Percentiles rank a stretch among this genome's conserved stretches.
Evolutionary conservation across 1,139 yeast species (phyloP).

Genomic region (Yamadazyma kanchanaburiensis): DNA sequence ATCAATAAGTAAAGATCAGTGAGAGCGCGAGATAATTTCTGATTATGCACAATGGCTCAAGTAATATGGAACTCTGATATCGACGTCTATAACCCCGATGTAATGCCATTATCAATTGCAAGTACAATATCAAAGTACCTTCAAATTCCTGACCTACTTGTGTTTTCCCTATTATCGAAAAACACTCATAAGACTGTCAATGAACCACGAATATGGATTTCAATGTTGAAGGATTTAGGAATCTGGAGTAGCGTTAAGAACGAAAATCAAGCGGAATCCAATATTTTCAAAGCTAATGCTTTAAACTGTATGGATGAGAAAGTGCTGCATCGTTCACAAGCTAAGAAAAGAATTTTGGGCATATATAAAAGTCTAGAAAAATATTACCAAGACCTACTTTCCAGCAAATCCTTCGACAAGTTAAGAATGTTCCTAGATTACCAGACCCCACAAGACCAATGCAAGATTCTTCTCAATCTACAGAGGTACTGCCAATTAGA

Average conservation of each 20-base stretch:
- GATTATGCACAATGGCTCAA: slow-evolving; percentile 30
- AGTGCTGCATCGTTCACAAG: slow-evolving; percentile 38
- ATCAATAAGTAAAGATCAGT: not conserved
- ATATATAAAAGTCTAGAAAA: slow-evolving; percentile 42
- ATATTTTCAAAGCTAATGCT: slow-evolving; percentile 19
- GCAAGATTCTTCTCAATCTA: slow-evolving; percentile 39
- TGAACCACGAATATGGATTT: slow-evolving; percentile 49
- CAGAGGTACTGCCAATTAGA: slow-evolving; percentile 38
- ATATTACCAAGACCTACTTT: slow-evolving; percentile 44
- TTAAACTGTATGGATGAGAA: slow-evolving; percentile 37
- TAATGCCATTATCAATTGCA: slow-evolving; percentile 41
- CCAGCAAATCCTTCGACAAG: slow-evolving; percentile 46
- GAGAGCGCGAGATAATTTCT: not conserved
- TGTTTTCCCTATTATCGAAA: slow-evolving; percentile 34
- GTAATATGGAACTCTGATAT: slow-evolving; percentile 49
- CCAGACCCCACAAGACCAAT: slow-evolving; percentile 49
- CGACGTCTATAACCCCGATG: slow-evolving; percentile 42
- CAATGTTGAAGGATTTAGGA: slow-evolving; percentile 45
- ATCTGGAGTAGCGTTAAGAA: slow-evolving; percentile 37
- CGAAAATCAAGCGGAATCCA: not conserved
- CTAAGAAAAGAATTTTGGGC: slow-evolving; percentile 40
- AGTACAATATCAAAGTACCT: slow-evolving; percentile 32
- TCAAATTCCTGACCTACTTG: slow-evolving; percentile 33
- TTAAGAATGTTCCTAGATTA: slow-evolving; percentile 46
- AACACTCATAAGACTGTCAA: slow-evolving; percentile 36